Conservation (phyloP, 805 yeast genomes). For the Cyberlindnera saturnus region DNA sequence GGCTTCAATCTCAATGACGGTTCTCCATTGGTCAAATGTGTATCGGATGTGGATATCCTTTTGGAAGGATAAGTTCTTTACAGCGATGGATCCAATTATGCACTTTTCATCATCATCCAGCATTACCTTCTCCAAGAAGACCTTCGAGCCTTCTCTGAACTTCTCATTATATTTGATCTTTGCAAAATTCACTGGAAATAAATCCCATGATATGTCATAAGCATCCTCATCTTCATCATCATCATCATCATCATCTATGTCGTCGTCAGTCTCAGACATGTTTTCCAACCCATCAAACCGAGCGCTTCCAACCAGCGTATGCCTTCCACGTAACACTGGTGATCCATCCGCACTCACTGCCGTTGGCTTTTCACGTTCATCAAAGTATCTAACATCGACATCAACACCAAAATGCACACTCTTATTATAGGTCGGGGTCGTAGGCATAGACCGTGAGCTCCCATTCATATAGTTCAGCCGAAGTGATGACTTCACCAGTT, state of each 20-base stretch:
- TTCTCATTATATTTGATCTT: conserved; percentile 40
- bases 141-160: conserved; percentile 30
- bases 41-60: conserved; percentile 68
- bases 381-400: conserved; percentile 67
- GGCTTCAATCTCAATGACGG: conserved; percentile 65
- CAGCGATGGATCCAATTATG: conserved; percentile 72
- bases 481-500: conserved; percentile 69
- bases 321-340: conserved; percentile 36
- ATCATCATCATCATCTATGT: conserved; percentile 12
- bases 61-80: conserved; percentile 62
- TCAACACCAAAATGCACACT: conserved; percentile 78
- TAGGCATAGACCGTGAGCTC: conserved; percentile 40
- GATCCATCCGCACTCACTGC: conserved; percentile 67
- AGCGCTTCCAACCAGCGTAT: conserved; percentile 4
- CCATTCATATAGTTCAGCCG: conserved; percentile 34
- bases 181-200: conserved; percentile 37
- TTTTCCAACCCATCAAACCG: conserved; percentile 15
- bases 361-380: conserved; percentile 66
- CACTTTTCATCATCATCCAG: conserved; percentile 46
- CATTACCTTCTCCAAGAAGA: conserved; percentile 63
- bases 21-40: conserved; percentile 73
- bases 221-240: conserved; percentile 14
- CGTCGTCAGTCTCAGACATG: conserved; percentile 21
- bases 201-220: conserved; percentile 35
- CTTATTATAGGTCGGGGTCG: conserved; percentile 51